Conservation (phyloP, 495 filamentous ascomycete species). For the Astrothelium subdiscretum region DNA sequence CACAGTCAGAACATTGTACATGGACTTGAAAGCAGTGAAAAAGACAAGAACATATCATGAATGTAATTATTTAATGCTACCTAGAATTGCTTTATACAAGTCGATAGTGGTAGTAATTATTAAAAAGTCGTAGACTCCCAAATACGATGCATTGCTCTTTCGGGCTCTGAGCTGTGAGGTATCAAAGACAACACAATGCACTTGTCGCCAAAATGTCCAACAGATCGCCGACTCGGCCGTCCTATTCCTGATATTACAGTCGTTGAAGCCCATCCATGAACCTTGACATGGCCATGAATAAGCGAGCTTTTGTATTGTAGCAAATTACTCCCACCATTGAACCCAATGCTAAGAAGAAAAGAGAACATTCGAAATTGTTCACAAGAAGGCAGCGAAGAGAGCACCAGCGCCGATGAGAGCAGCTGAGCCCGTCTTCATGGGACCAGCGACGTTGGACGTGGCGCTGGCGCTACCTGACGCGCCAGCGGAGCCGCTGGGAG, state of each 20-base stretch:
- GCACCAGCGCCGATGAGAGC: slow-evolving; percentile 16
- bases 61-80: not conserved
- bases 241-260: not conserved
- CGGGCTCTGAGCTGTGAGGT: not conserved
- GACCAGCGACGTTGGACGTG: not conserved
- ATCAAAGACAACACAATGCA: not conserved
- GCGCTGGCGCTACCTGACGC: slow-evolving; percentile 1
- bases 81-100: not conserved
- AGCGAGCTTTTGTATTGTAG: not conserved
- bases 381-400: slow-evolving; percentile 18
- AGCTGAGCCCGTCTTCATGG: slow-evolving; percentile 12
- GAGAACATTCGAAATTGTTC: not conserved
- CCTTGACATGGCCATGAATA: not conserved
- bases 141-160: not conserved
- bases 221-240: not conserved
- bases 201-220: not conserved
- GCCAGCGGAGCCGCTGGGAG: slow-evolving; percentile 2
- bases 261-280: not conserved
- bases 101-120: not conserved
- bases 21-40: not conserved
- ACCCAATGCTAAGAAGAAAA: not conserved
- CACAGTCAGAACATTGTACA: not conserved
- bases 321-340: not conserved
- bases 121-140: not conserved
- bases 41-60: not conserved